These are phyloP conservation scores for Vigna radiata DNA, from an alignment of 306 rosid genomes.

Conservation along the genomic window DNA sequence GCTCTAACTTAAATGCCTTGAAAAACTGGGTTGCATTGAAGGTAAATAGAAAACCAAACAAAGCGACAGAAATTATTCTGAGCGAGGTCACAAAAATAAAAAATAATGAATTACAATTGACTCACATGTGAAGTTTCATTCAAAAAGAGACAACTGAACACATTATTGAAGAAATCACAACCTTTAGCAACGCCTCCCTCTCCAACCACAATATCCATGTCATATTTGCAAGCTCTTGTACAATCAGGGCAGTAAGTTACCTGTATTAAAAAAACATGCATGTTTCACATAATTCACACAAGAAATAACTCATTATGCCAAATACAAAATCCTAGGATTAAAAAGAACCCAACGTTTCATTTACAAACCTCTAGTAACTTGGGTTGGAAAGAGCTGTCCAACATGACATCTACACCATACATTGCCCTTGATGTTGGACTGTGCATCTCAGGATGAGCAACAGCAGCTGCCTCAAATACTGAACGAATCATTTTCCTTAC, in stretches of 20 bases:
- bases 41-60: neutral
- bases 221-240: conserved; percentile 86
- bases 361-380: conserved; percentile 86
- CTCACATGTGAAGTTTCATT: conserved; percentile 73
- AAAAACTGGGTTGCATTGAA: neutral
- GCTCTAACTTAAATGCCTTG: neutral
- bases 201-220: conserved; percentile 63
- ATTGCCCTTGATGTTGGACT: conserved; percentile 82
- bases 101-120: conserved; percentile 50
- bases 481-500: conserved; percentile 74
- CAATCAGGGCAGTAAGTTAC: conserved; percentile 99
- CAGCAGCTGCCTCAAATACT: conserved; percentile 85
- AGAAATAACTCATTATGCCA: neutral
- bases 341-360: conserved; percentile 18
- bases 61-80: neutral
- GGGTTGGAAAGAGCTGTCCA: conserved; percentile 76
- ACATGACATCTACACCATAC: conserved; percentile 94
- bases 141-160: conserved; percentile 84
- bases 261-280: conserved; percentile 50
- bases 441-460: conserved; percentile 90
- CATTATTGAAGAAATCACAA: conserved; percentile 71
- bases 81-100: neutral
- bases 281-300: neutral
- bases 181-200: conserved; percentile 61
- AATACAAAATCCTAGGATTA: conserved; percentile 1